Conservation (phyloP, 73 alveolate species). For the Paramecium caudatum region DNA sequence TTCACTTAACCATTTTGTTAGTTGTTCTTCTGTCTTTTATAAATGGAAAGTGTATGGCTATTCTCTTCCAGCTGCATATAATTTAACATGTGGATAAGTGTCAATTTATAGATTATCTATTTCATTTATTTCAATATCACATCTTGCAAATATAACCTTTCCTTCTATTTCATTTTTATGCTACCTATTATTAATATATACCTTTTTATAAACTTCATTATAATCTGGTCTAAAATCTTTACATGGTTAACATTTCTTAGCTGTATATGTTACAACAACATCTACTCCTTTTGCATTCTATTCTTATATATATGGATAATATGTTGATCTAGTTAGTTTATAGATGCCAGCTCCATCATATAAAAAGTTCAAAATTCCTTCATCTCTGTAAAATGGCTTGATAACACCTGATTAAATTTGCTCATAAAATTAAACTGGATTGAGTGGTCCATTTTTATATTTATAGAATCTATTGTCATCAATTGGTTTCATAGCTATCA, state of each 20-base stretch:
- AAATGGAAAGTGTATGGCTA: conserved; percentile 30
- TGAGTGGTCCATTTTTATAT: conserved; percentile 12
- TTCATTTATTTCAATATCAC: conserved; percentile 60
- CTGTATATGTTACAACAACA: conserved; percentile 65
- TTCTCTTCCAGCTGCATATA: conserved; percentile 59
- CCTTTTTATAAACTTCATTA: conserved; percentile 58
- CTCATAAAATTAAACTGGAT: conserved; percentile 50
- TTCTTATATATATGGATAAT: conserved; percentile 32
- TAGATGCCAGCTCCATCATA: conserved; percentile 72
- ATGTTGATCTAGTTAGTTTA: conserved; percentile 47
- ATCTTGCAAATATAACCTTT: conserved; percentile 52
- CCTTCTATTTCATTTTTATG: conserved; percentile 32
- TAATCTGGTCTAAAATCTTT: conserved; percentile 65
- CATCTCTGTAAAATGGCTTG: conserved; percentile 63
- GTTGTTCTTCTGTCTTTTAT: not conserved
- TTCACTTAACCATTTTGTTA: conserved; percentile 56
- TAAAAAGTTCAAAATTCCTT: conserved; percentile 8
- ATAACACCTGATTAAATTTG: not conserved
- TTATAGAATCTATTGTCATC: conserved; percentile 53
- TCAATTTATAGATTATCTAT: conserved; percentile 31
- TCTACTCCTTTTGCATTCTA: conserved; percentile 39
- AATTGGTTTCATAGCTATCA: conserved; percentile 51
- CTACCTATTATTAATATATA: not conserved
- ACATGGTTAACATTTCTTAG: conserved; percentile 60
- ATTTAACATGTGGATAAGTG: conserved; percentile 60